phyloP scores from a whole-genome alignment of 2,329 filamentous ascomycete genomes.

The Penicillium sp. region DNA sequence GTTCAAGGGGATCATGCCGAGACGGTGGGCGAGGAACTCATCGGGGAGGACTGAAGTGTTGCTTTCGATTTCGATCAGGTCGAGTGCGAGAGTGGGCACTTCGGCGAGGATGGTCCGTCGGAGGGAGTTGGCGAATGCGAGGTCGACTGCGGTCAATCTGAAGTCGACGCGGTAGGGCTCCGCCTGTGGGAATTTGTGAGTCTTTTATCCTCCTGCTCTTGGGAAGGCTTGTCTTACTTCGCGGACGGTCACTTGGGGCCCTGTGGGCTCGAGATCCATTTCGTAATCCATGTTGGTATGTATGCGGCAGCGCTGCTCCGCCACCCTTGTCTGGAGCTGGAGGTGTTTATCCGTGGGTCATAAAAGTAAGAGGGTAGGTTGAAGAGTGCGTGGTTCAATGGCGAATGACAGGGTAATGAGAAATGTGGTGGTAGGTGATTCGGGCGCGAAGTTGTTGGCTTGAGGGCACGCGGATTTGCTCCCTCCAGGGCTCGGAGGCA shows the following conservation, averaged over 20 bases:
- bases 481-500: slow-evolving; percentile 15
- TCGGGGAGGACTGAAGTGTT: slow-evolving; percentile 97
- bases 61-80: slow-evolving; percentile 85
- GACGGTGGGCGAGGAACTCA: slow-evolving; percentile 89
- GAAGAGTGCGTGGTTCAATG: neutral
- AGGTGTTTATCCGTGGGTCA: slow-evolving; percentile 7
- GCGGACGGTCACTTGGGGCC: slow-evolving; percentile 49
- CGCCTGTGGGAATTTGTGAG: slow-evolving; percentile 53
- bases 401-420: neutral
- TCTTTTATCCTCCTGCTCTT: neutral
- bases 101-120: slow-evolving; percentile 90
- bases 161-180: slow-evolving; percentile 83
- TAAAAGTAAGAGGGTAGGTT: neutral
- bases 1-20: slow-evolving; percentile 85
- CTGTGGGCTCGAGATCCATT: slow-evolving; percentile 49
- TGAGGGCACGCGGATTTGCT: slow-evolving; percentile 23
- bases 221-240: slow-evolving; percentile 32
- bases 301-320: slow-evolving; percentile 25
- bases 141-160: slow-evolving; percentile 82
- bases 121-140: slow-evolving; percentile 88
- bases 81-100: slow-evolving; percentile 90
- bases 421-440: slow-evolving; percentile 2
- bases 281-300: slow-evolving; percentile 42
- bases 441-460: slow-evolving; percentile 7
- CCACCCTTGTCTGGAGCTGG: slow-evolving; percentile 14